Evolutionary conservation across 805 yeast species (phyloP), one percentile per base, ranked within the genome.

Genomic region (Metahyphopichia silvanorum): DNA sequence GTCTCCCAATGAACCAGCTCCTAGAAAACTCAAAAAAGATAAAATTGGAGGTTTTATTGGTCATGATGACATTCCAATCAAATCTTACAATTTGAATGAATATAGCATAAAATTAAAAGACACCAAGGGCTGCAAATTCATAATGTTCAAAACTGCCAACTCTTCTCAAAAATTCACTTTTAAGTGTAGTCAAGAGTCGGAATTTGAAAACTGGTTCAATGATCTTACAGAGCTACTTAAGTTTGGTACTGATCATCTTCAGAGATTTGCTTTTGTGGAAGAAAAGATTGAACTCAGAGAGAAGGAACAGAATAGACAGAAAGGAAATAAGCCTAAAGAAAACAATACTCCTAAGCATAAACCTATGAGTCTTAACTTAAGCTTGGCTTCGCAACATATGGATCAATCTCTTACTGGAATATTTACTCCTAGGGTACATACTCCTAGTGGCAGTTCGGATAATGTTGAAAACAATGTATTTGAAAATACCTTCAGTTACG

Each of bases 171-270:
- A 60, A 44, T 44, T 47, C 29, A 60, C 67, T 2, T 73, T 73
- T 51, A 61, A 69, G 57, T 57, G 81, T 53, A 47, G 68, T 39
- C 63, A 60, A 17, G 53, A 44, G 11, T 62, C 55, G 21, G 74
- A 74, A 32, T 71, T 71, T 31, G 49, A 48, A 16, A 66, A 65
- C 42, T 81, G 86, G 86, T 55, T 63, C 21, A 68, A 64, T 18
- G 82, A 79, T 48, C 53, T 81, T 27, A 57, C 61, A 19, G 79
- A 77, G 39, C 56, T 80, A 42, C 63, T 74, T 20, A 60, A 66
- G 29, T 75, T 69, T 42, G 64, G 66, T 15, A 53, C 57, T 33
- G 48, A 56, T 22, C 73, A 76, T 26, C 49, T 61, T 21, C 72
- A 71, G 21, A 69, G 87, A 54, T 73, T 76, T 39, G 60, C 57